Percentiles rank a stretch among this genome's conserved stretches.
Conservation (phyloP, 2,329 filamentous ascomycete species). For the Anisogramma anomala region DNA sequence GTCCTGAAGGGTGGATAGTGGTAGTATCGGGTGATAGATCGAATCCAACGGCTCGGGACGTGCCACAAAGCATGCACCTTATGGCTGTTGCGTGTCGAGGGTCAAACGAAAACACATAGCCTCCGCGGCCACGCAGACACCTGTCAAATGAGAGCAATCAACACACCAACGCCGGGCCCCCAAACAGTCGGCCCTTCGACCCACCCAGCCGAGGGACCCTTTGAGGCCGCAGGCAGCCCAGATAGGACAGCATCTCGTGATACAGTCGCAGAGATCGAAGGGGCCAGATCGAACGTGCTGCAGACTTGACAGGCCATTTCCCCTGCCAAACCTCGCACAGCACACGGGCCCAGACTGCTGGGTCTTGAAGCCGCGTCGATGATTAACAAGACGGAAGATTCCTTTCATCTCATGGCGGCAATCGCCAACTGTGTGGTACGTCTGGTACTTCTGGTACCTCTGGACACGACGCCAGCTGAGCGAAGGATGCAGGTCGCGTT, state of each 20-base stretch:
- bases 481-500: neutral
- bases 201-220: neutral
- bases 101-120: conserved; percentile 1
- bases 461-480: neutral
- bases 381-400: neutral
- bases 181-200: neutral
- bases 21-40: neutral
- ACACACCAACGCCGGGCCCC: neutral
- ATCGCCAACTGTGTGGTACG: conserved; percentile 4
- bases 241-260: neutral
- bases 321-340: conserved; percentile 3
- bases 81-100: conserved; percentile 1
- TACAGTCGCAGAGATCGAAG: conserved; percentile 8
- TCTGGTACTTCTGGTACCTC: conserved; percentile 2
- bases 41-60: conserved; percentile 12
- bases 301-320: neutral
- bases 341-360: neutral
- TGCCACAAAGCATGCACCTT: conserved; percentile 6
- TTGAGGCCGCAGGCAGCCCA: neutral
- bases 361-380: neutral
- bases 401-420: neutral
- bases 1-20: conserved; percentile 1
- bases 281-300: conserved; percentile 6
- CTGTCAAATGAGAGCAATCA: neutral
- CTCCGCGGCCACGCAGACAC: neutral